Evolutionary conservation across 75 land plant species (phyloP).

Genomic region (Pinus tabuliformis): DNA sequence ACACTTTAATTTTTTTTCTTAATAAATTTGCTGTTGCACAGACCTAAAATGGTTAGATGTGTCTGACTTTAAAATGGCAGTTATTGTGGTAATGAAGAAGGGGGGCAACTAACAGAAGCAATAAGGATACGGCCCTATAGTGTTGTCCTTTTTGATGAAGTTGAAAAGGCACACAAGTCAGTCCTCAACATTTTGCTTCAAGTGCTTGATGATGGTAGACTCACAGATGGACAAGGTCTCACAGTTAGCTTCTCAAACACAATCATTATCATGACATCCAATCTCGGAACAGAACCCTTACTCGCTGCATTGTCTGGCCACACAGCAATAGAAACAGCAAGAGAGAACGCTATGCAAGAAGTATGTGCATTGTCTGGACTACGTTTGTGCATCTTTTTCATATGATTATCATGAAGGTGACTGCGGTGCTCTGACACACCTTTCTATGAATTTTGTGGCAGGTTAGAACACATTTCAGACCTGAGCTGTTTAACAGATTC

Average conservation of each 20-base stretch:
- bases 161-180: slow-evolving; percentile 87
- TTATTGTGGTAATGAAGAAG: slow-evolving; percentile 96
- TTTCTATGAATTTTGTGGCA: slow-evolving; percentile 14
- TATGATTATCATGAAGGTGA: background rate
- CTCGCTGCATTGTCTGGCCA: slow-evolving; percentile 73
- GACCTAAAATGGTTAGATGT: too few species aligned
- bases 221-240: slow-evolving; percentile 97
- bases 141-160: slow-evolving; percentile 94
- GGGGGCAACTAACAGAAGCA: slow-evolving; percentile 93
- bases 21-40: background rate
- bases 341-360: slow-evolving; percentile 77
- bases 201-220: slow-evolving; percentile 90
- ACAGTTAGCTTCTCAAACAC: slow-evolving; percentile 91
- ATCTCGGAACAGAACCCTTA: slow-evolving; percentile 91
- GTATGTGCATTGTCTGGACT: slow-evolving; percentile 23
- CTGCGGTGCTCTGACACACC: background rate
- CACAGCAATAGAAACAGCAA: slow-evolving; percentile 59
- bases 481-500: slow-evolving; percentile 88
- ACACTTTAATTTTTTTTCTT: background rate
- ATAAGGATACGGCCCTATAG: slow-evolving; percentile 94
- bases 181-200: slow-evolving; percentile 96
- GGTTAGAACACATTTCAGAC: slow-evolving; percentile 90
- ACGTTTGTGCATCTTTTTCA: background rate
- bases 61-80: slow-evolving; percentile 17
- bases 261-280: slow-evolving; percentile 94